A percentile compares a stretch with the other conserved stretches of the same genome.
These are phyloP conservation scores for Melocanna baccifera DNA, from an alignment of 176 grass and related monocot genomes.

Conservation along the genomic window DNA sequence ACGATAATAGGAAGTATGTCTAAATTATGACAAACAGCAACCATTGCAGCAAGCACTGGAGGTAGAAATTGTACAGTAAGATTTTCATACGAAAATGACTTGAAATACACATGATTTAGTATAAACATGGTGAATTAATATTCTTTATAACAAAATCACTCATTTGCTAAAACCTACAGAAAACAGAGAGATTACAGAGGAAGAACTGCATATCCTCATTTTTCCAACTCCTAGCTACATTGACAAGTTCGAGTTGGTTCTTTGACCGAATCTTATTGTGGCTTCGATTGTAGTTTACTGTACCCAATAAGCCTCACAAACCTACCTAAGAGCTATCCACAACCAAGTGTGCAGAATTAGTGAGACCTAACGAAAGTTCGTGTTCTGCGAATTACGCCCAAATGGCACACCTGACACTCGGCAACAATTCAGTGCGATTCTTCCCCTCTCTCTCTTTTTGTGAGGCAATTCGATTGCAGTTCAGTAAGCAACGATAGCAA, in stretches of 20 bases:
- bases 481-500: background rate
- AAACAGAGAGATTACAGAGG: background rate
- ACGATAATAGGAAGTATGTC: background rate
- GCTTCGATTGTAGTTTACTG: background rate
- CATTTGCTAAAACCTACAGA: background rate
- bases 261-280: background rate
- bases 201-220: background rate
- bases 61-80: background rate
- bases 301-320: background rate
- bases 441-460: background rate
- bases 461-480: background rate
- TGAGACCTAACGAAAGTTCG: background rate
- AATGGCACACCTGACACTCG: slow-evolving; percentile 30
- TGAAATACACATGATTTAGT: background rate
- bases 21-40: background rate
- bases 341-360: background rate
- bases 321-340: background rate
- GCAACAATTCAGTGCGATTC: background rate
- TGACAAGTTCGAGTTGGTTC: background rate
- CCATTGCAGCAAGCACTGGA: background rate
- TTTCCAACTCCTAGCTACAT: background rate
- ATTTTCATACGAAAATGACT: background rate
- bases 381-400: slow-evolving; percentile 15
- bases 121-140: background rate
- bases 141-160: background rate